phyloP scores from a whole-genome alignment of 2,329 filamentous ascomycete genomes.

The Fusarium oligoseptatum region DNA sequence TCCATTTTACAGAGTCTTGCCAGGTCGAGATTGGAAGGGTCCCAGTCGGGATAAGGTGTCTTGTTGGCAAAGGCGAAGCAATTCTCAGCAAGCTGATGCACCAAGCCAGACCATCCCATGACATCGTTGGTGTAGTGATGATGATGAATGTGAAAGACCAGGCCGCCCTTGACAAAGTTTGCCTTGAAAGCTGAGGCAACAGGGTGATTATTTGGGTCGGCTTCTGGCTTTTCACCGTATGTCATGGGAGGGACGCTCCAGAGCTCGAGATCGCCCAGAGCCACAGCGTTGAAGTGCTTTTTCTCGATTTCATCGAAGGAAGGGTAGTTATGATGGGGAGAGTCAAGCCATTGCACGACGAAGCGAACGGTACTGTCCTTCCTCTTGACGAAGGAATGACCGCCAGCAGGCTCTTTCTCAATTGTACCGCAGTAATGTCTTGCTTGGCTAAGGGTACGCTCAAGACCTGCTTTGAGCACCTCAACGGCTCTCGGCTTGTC shows the following conservation, averaged over 20 bases:
- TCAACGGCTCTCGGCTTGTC: constrained; percentile 46
- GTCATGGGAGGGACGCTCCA: constrained; percentile 56
- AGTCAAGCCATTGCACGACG: constrained; percentile 55
- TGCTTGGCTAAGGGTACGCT: constrained; percentile 53
- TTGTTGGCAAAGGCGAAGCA: constrained; percentile 51
- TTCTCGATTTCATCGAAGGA: constrained; percentile 56
- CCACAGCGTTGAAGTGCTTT: constrained; percentile 49
- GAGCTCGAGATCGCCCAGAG: constrained; percentile 50
- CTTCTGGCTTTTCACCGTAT: constrained; percentile 56
- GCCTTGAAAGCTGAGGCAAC: constrained; percentile 55
- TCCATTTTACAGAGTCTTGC: constrained; percentile 50
- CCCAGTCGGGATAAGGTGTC: constrained; percentile 51
- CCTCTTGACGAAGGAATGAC: constrained; percentile 54
- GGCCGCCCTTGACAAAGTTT: constrained; percentile 57
- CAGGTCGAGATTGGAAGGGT: constrained; percentile 52
- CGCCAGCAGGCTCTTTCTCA: constrained; percentile 53
- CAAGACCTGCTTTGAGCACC: constrained; percentile 52
- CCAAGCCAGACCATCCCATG: constrained; percentile 56
- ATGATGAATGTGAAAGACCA: constrained; percentile 57
- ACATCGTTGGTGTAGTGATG: constrained; percentile 60
- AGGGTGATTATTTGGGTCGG: constrained; percentile 51
- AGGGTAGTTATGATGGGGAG: constrained; percentile 48
- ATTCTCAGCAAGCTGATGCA: constrained; percentile 58
- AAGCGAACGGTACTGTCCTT: constrained; percentile 52
- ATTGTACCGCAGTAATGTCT: constrained; percentile 56